Base-by-base conservation (phyloP, 1,284 basidiomycete genomes). In the Kalmanozyma brasiliensis region DNA sequence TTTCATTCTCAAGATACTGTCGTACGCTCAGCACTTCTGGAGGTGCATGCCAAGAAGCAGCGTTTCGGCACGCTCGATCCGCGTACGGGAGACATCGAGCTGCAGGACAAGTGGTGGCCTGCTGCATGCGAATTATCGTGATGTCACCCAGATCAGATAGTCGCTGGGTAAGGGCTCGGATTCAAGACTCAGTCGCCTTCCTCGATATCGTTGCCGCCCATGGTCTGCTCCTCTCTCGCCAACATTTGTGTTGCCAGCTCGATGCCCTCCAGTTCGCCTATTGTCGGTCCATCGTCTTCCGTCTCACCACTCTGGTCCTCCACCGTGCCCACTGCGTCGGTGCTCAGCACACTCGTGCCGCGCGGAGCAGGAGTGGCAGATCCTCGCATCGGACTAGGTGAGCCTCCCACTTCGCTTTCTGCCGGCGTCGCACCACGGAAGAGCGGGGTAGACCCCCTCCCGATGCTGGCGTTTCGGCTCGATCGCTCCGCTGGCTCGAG, bases 191-290 rank as follows among this genome's bases (percentile, higher is more conserved):
- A 73, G 19, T 73, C 70, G 6, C 59, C 65, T 5, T 73, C 65
- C 17, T 73, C 70, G 33, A 68, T 53, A 30, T 73, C 70, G 32
- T 65, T 69, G 4, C 65, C 65, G 4, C 65, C 65, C 41, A 52
- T 43, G 1, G 60, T 64, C 26, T 62, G 56, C 17, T 57, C 71
- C 23, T 63, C 66, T 26, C 62, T 53, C 33, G 56, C 71, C 22
- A 74, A 43, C 71, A 74, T 74, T 52, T 74, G 71, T 5, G 71
- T 66, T 2, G 71, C 71, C 52, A 74, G 40, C 37, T 66, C 56
- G 17, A 74, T 43, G 7, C 71, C 71, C 19, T 71, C 67, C n/a
- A 65, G 22, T 16, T 65, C 47, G 4, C 58, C 57, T 11, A 69
- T 56, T 19, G 56, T 64, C 20, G 61, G 46, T 26, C 46, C 57